Evolutionary conservation across 441 rosid genomes (phyloP), one percentile per base, ranked within the genome.

Genomic region (Eruca vesicaria): DNA sequence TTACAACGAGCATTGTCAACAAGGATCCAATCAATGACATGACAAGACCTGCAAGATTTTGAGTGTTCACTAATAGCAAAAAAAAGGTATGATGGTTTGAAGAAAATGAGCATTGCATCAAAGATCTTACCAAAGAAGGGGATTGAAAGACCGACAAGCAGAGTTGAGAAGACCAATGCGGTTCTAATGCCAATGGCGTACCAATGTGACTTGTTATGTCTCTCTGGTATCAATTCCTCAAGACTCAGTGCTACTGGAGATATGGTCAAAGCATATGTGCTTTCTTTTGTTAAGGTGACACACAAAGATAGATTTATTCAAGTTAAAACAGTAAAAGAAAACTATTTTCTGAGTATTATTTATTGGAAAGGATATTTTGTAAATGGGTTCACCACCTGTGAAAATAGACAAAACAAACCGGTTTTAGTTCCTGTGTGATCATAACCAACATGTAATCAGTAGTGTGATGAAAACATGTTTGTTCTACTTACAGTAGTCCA

Each of bases 21-120:
- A 91, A 79, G 33, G 99, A 95, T 86, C 99, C 98, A 23, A 95
- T 92, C 76, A 95, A 72, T 35, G 99, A 93, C 98, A 95, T 86
- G 66, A 93, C 91, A 81, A 92, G 86, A 60, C 98, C 99, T 95
- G 84, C 68, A 71, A 78, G 43, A 69, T 74, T 73, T 65, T 15
- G 9, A 43, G 29, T 62, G 6, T 55, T 52, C 1, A 63, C 33
- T 43, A 68, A n/a, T 7, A 19, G 36, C 14, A 43, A 43, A 63
- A 32, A 23, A 3, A 23, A 32, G 31, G 5, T 21, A 26, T 5
- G 55, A 28, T 29, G 29, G 29, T 38, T 41, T 53, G 10, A 55
- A 38, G 28, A 53, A 29, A 63, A 18, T 16, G 45, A 63, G 75
- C 4, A 8, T 45, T 33, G n/a, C 15, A 66, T 12, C 31, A 69